Percentiles rank a stretch among this genome's conserved stretches.
phyloP scores from a whole-genome alignment of 768 basidiomycete species.

The Podaxis rugospora region DNA sequence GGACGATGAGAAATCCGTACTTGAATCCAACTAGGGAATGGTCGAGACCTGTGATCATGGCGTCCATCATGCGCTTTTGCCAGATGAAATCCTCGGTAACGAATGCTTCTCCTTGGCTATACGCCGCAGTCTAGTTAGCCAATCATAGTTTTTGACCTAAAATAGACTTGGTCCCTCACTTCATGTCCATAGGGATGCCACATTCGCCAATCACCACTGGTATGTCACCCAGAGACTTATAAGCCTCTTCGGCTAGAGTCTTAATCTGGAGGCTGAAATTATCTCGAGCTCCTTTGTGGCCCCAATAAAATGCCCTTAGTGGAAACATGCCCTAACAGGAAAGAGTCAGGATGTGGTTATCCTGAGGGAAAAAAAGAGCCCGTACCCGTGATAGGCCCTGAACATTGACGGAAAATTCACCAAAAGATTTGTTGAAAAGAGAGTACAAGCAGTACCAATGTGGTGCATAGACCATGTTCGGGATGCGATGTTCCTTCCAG shows the following conservation, averaged over 20 bases:
- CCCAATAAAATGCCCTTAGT: slow-evolving; percentile 81
- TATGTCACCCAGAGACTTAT: slow-evolving; percentile 68
- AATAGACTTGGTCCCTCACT: slow-evolving; percentile 43
- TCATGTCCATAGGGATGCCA: slow-evolving; percentile 96
- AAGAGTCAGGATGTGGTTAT: not conserved
- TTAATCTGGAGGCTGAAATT: slow-evolving; percentile 82
- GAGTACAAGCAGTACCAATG: slow-evolving; percentile 82
- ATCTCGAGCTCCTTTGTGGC: slow-evolving; percentile 71
- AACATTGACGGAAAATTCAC: slow-evolving; percentile 87
- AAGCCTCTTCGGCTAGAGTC: slow-evolving; percentile 69
- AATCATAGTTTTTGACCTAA: not conserved
- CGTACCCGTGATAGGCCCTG: slow-evolving; percentile 85
- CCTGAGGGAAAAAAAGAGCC: not conserved
- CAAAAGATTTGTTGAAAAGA: slow-evolving; percentile 80
- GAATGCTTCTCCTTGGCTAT: slow-evolving; percentile 70
- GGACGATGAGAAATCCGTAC: slow-evolving; percentile 40
- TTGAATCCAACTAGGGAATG: slow-evolving; percentile 76
- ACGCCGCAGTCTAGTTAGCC: not conserved
- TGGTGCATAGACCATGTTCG: slow-evolving; percentile 33
- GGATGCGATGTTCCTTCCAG: slow-evolving; percentile 56
- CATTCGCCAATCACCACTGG: slow-evolving; percentile 91
- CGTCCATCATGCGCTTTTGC: slow-evolving; percentile 95
- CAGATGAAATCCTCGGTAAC: slow-evolving; percentile 66
- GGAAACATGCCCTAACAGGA: slow-evolving; percentile 76
- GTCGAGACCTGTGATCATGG: slow-evolving; percentile 81